A percentile compares a stretch with the other conserved stretches of the same genome.
Conservation (phyloP, 169 alveolate species). For the Plasmodium yoelii region DNA sequence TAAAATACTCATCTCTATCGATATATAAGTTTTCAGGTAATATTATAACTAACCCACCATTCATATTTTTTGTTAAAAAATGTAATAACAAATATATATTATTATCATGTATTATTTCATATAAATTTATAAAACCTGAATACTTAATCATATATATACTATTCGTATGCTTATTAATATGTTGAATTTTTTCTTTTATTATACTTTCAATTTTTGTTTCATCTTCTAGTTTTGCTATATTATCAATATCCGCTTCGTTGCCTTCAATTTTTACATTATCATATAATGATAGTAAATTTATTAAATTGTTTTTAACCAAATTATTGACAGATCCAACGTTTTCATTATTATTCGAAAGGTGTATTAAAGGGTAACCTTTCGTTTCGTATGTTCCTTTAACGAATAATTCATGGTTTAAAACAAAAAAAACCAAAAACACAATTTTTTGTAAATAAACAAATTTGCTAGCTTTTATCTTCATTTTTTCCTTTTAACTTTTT, state of each 20-base stretch:
- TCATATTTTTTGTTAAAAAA: conserved; percentile 38
- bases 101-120: conserved; percentile 46
- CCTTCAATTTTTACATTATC: conserved; percentile 21
- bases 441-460: not conserved
- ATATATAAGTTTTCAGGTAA: conserved; percentile 40
- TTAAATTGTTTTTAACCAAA: conserved; percentile 38
- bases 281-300: conserved; percentile 35
- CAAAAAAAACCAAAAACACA: conserved; percentile 10
- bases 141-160: conserved; percentile 24
- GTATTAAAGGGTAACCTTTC: conserved; percentile 53
- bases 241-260: conserved; percentile 21
- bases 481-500: too few species aligned
- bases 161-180: conserved; percentile 27
- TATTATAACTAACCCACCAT: conserved; percentile 44
- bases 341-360: conserved; percentile 21
- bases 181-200: conserved; percentile 21
- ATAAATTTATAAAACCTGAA: conserved; percentile 50
- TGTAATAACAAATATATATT: conserved; percentile 64
- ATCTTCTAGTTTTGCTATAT: conserved; percentile 35
- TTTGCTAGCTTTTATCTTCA: too few species aligned
- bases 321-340: conserved; percentile 22
- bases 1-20: conserved; percentile 32
- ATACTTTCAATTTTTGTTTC: conserved; percentile 47
- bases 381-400: conserved; percentile 48
- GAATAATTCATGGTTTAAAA: conserved; percentile 31